Evolutionary conservation across 345 rosid species (phyloP), one percentile per base, ranked within the genome.

Genomic region (Arabis alpina): DNA sequence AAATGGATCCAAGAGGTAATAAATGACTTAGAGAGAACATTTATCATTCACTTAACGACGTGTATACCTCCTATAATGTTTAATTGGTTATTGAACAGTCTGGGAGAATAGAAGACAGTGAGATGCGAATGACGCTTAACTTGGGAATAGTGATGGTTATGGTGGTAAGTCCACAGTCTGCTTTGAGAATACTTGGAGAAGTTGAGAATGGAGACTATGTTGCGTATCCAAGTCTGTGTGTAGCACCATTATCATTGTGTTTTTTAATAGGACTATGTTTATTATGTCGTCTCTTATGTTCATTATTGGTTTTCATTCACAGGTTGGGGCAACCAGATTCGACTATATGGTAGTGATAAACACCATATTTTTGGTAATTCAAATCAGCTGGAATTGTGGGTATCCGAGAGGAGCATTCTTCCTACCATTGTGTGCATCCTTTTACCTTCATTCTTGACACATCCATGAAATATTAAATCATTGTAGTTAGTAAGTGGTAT

Each of bases 111-210:
- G 93, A 89, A 76, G 92, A 89, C 54, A 68, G 80, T 15, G 98
- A 89, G 85, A 94, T 94, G 97, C 81, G 86, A 51, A 82, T 95
- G 57, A 91, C 96, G 13, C 91, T 91, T 68, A 91, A 94, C 79
- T 76, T 88, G 90, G 99, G 99, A 16, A 85, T 91, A 34, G 98
- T 96, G 63, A 88, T 94, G 99, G 98, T 91, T 23, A 62, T 94
- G 19, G 84, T 87, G 10, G 84, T 84, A 50, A 85, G 78, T 53
- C 71, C 81, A 45, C 97, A 87, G 58, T 93, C 90, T 4, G 82
- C 93, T 2, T 45, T 4, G 10, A 68, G 84, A 75, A 77, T 93
- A 76, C 84, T 87, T 5, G 80, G 67, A 4, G 87, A 81, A 40
- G 80, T 37, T 1, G 53, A 72, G 64, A 72, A 81, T 8, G 83